Base-by-base conservation (phyloP, 768 basidiomycete species). In the Gloeostereum incarnatum region DNA sequence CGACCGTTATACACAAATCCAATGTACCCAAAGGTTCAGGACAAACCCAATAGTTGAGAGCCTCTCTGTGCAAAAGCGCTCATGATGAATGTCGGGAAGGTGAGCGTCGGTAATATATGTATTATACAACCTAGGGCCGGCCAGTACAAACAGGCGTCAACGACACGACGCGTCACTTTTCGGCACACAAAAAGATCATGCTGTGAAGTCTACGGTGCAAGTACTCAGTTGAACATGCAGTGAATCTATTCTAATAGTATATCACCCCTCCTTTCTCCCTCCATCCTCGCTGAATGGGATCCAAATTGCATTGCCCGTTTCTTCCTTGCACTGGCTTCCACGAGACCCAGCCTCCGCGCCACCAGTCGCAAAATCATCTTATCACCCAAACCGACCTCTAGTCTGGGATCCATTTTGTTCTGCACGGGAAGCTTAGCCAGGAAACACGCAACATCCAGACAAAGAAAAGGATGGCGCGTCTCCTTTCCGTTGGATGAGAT, bases 261-360 rank as follows among this genome's bases (percentile, higher is more conserved):
- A 53, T 42, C 16, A 49, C 51, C 53, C 78, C 74, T 2, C 82
- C 84, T 25, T 70, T 68, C 73, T 2, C 75, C 79, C 13, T 81
- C 78, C 87, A 91, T 89, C 42, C 86, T 64, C 13, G 88, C 88
- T 21, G 87, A 85, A 58, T 80, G 78, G 50, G 75, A 86, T 13
- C 94, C 94, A 61, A 99, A 99, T 51, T 98, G 96, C 86, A 97
- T 96, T 10, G 96, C 96, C 42, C 86, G 58, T 62, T 99, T 99
- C 56, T 84, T 91, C 45, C 88, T 65, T 37, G 48, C 42, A 44
- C 84, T 83, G 4, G 89, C 87, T 45, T 79, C 75, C 2, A 71
- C 57, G 30, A 97, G 63, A 0, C 93, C 92, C n/a, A 91, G 49
- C 46, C 75, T 74, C 44, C 64, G 60, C 24, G 83, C 78, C 2